Evolutionary conservation across 805 yeast genomes (phyloP), one percentile per base, ranked within the genome.

Genomic region (Priceomyces carsonii): DNA sequence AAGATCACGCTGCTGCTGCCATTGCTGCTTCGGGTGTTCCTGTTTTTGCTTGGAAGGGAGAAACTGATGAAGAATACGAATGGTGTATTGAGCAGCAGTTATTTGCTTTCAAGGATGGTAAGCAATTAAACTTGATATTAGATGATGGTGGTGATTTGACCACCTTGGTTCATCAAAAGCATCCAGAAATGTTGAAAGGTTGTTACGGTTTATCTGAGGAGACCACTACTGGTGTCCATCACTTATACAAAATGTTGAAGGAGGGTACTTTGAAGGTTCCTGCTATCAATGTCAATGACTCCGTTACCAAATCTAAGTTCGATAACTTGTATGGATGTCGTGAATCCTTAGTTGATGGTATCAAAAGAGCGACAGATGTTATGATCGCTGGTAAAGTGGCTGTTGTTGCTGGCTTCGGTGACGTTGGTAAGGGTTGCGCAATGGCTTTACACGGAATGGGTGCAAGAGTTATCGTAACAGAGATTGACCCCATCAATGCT

Each of bases 1-100:
- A 91, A 78, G 99, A 91, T 75, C 98, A 91, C 69, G 98, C 98
- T 55, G 98, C 99, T 59, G 97, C 99, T 61, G 98, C 98, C 58
- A 93, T 91, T 69, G 99, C 99, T 57, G 99, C 98, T 54, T 71
- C 96, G 53, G 99, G 99, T 75, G 95, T 91, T 43, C 98, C 99
- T 63, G 99, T 91, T 51, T 91, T 88, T 57, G 99, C 99, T 60
- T 91, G 99, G 99, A 91, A 91, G 81, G 98, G 99, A 69, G 98
- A 91, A 82, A 88, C 98, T 70, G 99, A 91, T 73, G 98, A 91
- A 79, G 99, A 91, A 78, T 93, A 91, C 82, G 65, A 80, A 63
- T 91, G 99, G 99, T 91, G 99, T 81, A 87, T 91, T 58, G 97
- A 93, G 78, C 98, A 91, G 78, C 98, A 93, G 79, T 83, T 91